phyloP scores from a whole-genome alignment of 306 rosid species.

The Alnus rubra region DNA sequence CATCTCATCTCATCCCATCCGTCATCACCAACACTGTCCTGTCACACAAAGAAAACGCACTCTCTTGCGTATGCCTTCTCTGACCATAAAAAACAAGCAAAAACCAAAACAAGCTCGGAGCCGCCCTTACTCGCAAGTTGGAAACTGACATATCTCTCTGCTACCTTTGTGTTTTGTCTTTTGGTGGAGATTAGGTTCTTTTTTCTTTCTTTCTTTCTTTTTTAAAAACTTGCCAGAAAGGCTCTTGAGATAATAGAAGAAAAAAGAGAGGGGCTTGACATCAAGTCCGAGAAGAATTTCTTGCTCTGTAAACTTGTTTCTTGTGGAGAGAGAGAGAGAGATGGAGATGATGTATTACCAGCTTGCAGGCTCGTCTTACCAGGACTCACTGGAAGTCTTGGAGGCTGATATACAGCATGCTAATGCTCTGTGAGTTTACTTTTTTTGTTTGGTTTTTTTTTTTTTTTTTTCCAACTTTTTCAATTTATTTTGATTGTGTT shows the following conservation, averaged over 20 bases:
- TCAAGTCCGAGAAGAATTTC: not conserved
- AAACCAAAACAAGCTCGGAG: not conserved
- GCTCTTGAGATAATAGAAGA: not conserved
- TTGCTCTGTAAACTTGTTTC: constrained; percentile 11
- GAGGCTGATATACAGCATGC: constrained; percentile 96
- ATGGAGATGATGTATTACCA: constrained; percentile 73
- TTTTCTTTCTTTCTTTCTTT: too few species aligned
- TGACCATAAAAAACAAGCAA: not conserved
- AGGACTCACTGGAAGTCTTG: constrained; percentile 68
- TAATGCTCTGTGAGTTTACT: constrained; percentile 73
- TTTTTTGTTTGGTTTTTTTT: not conserved
- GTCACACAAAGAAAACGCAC: not conserved
- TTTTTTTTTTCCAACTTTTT: not conserved
- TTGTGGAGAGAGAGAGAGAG: constrained; percentile 7
- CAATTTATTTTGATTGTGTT: not conserved
- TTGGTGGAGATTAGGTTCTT: constrained; percentile 2
- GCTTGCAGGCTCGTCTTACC: constrained; percentile 66
- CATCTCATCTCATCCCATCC: not conserved
- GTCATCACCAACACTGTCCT: not conserved
- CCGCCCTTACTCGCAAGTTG: constrained; percentile 9
- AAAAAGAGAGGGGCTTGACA: not conserved
- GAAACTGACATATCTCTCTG: not conserved
- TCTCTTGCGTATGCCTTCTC: not conserved
- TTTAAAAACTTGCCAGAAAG: not conserved
- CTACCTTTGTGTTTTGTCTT: not conserved